Conservation (phyloP, 148 eudicot genomes). For the Vaccinium corymbosum region DNA sequence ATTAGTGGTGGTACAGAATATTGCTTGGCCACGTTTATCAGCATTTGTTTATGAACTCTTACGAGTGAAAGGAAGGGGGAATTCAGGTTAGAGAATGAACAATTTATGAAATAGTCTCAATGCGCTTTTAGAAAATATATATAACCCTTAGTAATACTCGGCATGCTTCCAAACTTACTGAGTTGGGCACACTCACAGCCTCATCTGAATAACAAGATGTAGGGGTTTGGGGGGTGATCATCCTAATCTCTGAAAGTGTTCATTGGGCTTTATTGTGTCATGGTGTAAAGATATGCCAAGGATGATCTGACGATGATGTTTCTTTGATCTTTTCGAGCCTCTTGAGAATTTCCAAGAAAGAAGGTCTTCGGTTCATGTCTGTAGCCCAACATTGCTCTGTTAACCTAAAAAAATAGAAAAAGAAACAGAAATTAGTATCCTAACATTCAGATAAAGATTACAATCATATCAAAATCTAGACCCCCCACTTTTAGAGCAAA, state of each 20-base stretch:
- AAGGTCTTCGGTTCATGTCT: slow-evolving; percentile 75
- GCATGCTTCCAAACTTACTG: background rate
- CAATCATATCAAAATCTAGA: too few relatives aligned
- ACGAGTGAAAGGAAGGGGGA: background rate
- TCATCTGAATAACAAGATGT: background rate
- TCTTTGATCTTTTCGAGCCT: slow-evolving; percentile 80
- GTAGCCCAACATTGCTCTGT: slow-evolving; percentile 80
- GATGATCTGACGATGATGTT: slow-evolving; percentile 53
- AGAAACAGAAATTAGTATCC: slow-evolving; percentile 1
- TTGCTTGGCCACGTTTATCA: background rate
- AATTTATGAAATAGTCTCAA: background rate
- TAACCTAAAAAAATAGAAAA: slow-evolving; percentile 43
- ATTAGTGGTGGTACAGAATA: background rate
- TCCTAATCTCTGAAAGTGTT: background rate
- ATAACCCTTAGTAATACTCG: background rate
- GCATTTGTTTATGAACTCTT: background rate
- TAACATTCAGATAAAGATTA: background rate
- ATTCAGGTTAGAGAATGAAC: background rate
- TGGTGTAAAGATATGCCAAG: slow-evolving; percentile 73
- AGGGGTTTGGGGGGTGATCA: background rate
- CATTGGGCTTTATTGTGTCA: slow-evolving; percentile 22
- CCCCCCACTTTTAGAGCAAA: too few relatives aligned
- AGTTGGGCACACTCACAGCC: background rate
- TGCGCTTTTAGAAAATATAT: background rate
- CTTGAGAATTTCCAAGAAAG: slow-evolving; percentile 85